A percentile compares a stretch with the other conserved stretches of the same genome.
Evolutionary conservation across 208 protist genomes (phyloP).

Genomic region (Trypanosoma theileri): DNA sequence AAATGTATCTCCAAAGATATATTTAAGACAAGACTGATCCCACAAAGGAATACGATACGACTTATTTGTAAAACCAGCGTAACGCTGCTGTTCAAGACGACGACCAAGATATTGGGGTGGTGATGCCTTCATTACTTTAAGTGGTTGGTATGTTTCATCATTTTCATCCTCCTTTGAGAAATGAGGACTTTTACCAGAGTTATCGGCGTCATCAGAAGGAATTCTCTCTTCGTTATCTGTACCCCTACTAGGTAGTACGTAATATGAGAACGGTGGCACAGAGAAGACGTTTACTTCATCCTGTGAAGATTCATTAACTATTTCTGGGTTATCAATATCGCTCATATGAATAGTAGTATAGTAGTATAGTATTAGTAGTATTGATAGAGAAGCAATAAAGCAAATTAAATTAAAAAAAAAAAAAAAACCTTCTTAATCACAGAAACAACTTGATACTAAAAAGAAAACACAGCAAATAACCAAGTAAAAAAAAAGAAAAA

Average conservation of each 20-base stretch:
- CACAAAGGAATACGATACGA: slow-evolving; percentile 32
- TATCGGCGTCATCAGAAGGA: background rate
- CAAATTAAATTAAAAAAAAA: slow-evolving; percentile 14
- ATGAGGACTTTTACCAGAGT: too few relatives aligned
- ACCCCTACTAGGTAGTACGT: slow-evolving; percentile 4
- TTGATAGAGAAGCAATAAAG: background rate
- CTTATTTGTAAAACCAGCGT: slow-evolving; percentile 11
- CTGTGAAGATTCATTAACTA: background rate
- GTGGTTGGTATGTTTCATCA: background rate
- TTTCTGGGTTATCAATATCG: background rate
- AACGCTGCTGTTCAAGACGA: slow-evolving; percentile 10
- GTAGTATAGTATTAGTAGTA: background rate
- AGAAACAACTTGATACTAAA: too few relatives aligned
- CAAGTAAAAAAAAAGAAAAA: background rate
- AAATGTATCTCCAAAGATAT: slow-evolving; percentile 32
- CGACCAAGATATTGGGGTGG: background rate
- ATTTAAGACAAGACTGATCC: slow-evolving; percentile 35
- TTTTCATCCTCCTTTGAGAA: too few relatives aligned
- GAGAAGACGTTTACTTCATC: slow-evolving; percentile 16
- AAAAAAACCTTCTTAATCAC: background rate
- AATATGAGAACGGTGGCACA: slow-evolving; percentile 22
- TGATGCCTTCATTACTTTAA: background rate
- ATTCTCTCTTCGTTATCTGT: background rate
- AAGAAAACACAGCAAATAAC: background rate
- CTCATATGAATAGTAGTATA: background rate